phyloP scores from a whole-genome alignment of 441 rosid genomes.

The Aquilaria agallochum region DNA sequence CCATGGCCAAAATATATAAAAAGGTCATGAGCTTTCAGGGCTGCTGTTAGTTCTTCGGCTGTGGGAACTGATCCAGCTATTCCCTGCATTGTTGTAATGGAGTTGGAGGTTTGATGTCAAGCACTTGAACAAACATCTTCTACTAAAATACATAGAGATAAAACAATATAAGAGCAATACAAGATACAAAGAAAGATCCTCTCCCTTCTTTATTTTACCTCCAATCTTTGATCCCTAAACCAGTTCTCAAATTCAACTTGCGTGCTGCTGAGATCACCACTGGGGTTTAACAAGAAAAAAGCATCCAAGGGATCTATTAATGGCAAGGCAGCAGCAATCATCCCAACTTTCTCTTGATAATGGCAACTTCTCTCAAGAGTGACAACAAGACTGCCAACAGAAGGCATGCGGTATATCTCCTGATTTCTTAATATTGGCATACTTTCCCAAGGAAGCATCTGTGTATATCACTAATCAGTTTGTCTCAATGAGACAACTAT shows the following conservation, averaged over 20 bases:
- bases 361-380: conserved; percentile 48
- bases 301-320: conserved; percentile 94
- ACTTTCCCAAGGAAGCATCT: conserved; percentile 99
- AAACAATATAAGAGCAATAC: background rate
- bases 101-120: no score
- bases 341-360: conserved; percentile 35
- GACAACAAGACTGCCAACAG: conserved; percentile 65
- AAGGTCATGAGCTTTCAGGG: conserved; percentile 82
- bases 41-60: conserved; percentile 61
- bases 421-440: conserved; percentile 81
- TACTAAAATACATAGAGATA: background rate
- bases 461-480: conserved; percentile 19
- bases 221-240: conserved; percentile 77
- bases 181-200: background rate
- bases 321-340: conserved; percentile 45
- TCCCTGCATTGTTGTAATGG: conserved; percentile 41
- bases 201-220: conserved; percentile 36
- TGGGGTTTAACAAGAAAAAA: conserved; percentile 85
- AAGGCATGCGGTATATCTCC: conserved; percentile 97
- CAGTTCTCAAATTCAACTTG: conserved; percentile 71
- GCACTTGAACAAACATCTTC: background rate
- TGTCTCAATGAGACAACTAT: conserved; percentile 1
- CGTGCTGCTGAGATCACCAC: conserved; percentile 72
- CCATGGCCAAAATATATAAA: conserved; percentile 93
- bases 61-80: conserved; percentile 79